A percentile compares a stretch with the other conserved stretches of the same genome.
phyloP scores from a whole-genome alignment of 208 protist species.

The Acanthamoeba castellanii region DNA sequence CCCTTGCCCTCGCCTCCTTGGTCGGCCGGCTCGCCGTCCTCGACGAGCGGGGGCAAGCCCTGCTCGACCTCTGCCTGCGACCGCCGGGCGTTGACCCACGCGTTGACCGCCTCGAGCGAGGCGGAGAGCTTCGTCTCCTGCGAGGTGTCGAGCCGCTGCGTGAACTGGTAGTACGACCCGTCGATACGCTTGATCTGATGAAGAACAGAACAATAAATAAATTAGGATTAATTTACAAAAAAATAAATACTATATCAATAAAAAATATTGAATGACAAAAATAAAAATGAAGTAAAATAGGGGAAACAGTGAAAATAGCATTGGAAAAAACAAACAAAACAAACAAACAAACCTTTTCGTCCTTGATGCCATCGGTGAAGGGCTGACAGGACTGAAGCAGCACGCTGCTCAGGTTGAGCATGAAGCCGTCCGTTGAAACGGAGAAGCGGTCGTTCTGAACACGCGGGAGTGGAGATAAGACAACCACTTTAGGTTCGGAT shows the following conservation, averaged over 20 bases:
- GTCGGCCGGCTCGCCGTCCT: neutral
- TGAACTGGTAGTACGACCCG: neutral
- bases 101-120: slow-evolving; percentile 26
- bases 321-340: no score
- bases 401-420: slow-evolving; percentile 14
- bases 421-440: slow-evolving; percentile 42
- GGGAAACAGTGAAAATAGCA: no score
- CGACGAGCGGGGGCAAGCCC: neutral
- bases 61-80: neutral
- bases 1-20: slow-evolving; percentile 11
- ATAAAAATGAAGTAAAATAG: no score
- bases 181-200: slow-evolving; percentile 55
- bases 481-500: neutral
- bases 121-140: slow-evolving; percentile 40
- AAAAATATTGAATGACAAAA: neutral
- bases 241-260: neutral
- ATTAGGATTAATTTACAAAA: neutral
- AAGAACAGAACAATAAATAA: neutral
- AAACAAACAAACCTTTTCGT: neutral
- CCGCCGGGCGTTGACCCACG: neutral
- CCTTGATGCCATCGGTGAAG: slow-evolving; percentile 58
- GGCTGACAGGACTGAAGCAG: slow-evolving; percentile 36
- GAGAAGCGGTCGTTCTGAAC: slow-evolving; percentile 63
- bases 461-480: no score
- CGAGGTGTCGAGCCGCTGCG: slow-evolving; percentile 34